Evolutionary conservation across 495 filamentous ascomycete genomes (phyloP), one percentile per base, ranked within the genome.

Genomic region (Jackrogersella multiformis): DNA sequence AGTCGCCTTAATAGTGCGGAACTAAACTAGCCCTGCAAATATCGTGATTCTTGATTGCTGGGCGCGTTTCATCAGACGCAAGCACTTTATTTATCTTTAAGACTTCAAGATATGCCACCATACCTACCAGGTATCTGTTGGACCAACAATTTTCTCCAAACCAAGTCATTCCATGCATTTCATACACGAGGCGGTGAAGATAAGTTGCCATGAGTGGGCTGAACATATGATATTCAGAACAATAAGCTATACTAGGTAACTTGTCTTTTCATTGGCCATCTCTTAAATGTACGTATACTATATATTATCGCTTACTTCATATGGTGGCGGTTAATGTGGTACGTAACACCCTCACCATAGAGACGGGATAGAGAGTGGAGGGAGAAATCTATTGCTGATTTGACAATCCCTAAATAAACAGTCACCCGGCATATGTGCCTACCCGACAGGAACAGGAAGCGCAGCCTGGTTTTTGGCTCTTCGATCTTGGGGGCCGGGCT

Each of bases 341-440:
- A 59, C 38, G 44, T 26, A 21, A 20, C 53, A 30, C 24, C 35
- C 52, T 60, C 41, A 41, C 51, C 54, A 26, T 26, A 30, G 53
- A 60, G 39, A 58, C 49, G 61, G 57, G 58, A 68, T 58, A 28
- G 41, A 28, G 23, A 38, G 36, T 75, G 76, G 76, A 77, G 76
- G 74, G 75, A 28, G 65, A 71, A 30, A 21, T 20, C 9, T 0
- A 42, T 57, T 51, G 52, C 44, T 80, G 74, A 80, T 80, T 81
- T 67, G 73, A 68, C 77, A 77, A 80, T 79, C 67, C 71, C 69
- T 60, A 55, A 72, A 73, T 72, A 76, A 80, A 67, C 71, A 42
- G 49, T 58, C 49, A 24, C 51, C 57, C 58, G 51, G 51, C 55
- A 36, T 64, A 66, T 58, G 57, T 60, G 60, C 68, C 42, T 68